Evolutionary conservation across 139 green algal species (phyloP), one percentile per base, ranked within the genome.

Genomic region (Microglena sp.): DNA sequence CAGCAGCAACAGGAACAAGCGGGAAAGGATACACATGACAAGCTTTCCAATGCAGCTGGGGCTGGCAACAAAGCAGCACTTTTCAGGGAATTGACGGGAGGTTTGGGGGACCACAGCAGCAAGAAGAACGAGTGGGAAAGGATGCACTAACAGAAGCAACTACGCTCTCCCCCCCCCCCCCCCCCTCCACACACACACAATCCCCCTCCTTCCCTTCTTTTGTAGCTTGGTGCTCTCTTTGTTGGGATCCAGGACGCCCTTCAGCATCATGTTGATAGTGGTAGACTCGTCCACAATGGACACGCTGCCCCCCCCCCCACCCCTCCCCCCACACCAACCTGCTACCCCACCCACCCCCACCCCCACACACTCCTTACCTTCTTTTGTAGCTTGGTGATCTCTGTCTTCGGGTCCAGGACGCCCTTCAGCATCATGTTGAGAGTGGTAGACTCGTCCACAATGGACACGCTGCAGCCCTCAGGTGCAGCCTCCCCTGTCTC

Each of bases 341-440:
- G 6, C 33, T 18, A 32, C 31, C 4, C 57, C 57, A 64, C 32
- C 3, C 5, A 33, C 4, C 34, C 6, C 8, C 11, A n/a, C 34
- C 45, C 32, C n/a, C n/a, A n/a, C 57, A 33, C 24, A 3, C 33
- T n/a, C 44, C 67, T 31, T 60, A 84, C 44, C 77, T 94, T 89
- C 77, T 95, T 96, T 60, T 84, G 58, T 54, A 98, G 85, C 80
- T 94, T 95, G 29, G 77, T 77, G 3, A 95, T 66, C 83, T 98
- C 94, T 67, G 88, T 80, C 11, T 67, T 71, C 0, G 90, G 84
- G 67, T 99, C 93, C 66, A 99, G 71, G 29, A 96, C 73, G 67
- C 92, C 94, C 44, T 71, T 78, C 30, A 91, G 63, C 35, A 89
- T 50, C 65, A 94, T 68, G 78, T 89, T 70, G 29, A 87, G 68